These are phyloP conservation scores for Artemisia annua DNA, from an alignment of 129 eudicot species.

Conservation along the genomic window DNA sequence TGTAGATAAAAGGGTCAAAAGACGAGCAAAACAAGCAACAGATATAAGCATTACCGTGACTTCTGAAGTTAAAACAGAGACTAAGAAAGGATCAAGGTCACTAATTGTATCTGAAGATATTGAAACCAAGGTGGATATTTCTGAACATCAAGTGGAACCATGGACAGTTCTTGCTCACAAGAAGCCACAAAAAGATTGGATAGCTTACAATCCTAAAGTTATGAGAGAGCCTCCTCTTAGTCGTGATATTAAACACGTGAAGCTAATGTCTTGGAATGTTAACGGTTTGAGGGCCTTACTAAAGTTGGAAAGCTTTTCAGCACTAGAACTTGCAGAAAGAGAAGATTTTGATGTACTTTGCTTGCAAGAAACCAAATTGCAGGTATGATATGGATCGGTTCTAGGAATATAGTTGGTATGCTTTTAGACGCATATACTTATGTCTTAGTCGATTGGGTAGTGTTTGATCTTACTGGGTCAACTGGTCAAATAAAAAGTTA, in stretches of 20 bases:
- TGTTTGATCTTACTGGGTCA: background rate
- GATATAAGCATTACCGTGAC: slow-evolving; percentile 9
- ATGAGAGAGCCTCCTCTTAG: slow-evolving; percentile 82
- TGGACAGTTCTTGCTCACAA: slow-evolving; percentile 95
- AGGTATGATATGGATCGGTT: slow-evolving; percentile 32
- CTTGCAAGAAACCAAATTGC: slow-evolving; percentile 96
- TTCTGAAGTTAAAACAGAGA: background rate
- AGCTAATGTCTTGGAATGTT: slow-evolving; percentile 96
- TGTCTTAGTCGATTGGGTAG: background rate
- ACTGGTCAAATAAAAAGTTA: background rate
- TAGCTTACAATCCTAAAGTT: slow-evolving; percentile 74
- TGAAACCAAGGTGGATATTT: slow-evolving; percentile 37
- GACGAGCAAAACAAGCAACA: slow-evolving; percentile 29
- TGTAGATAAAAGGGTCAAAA: slow-evolving; percentile 37
- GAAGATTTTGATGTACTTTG: slow-evolving; percentile 93
- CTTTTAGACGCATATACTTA: background rate
- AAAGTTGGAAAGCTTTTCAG: slow-evolving; percentile 67
- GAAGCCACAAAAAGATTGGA: slow-evolving; percentile 95
- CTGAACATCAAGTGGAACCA: slow-evolving; percentile 57
- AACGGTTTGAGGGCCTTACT: slow-evolving; percentile 89
- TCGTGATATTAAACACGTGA: slow-evolving; percentile 51
- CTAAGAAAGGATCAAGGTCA: too few species aligned
- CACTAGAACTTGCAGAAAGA: slow-evolving; percentile 75
- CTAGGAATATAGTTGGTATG: background rate
- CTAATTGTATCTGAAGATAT: background rate